Evolutionary conservation across 371 early-diverging fungal genomes (phyloP), one percentile per base, ranked within the genome.

Genomic region (Haplosporangium sp.): DNA sequence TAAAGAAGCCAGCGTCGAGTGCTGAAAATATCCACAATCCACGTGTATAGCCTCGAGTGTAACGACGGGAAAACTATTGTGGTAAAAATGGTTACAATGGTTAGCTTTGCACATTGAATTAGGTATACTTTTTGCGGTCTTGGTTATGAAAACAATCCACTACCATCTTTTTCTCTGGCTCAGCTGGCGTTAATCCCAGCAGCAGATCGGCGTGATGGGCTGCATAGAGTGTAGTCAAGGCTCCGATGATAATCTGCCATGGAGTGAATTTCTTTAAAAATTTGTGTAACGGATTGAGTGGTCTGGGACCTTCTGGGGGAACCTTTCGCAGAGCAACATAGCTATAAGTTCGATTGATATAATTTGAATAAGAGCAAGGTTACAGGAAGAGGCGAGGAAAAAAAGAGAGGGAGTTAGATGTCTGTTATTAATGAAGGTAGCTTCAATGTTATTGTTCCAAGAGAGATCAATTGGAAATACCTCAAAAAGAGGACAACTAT

Each of bases 1-100:
- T 96, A 77, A 96, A 92, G 82, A 97, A 98, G 0, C 98, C 99
- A 3, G 98, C 99, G 76, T 98, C 98, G 37, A 97, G 82, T 2
- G 96, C 95, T 7, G 95, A 95, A 70, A 96, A 74, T 48, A 98
- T 87, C 94, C 96, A 97, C 1, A 97, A 92, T 2, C 96, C 96
- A 27, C 99, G 91, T 75, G 94, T 98, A 84, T 93, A 98, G 82
- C 92, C 95, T 9, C 93, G 90, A 53, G 92, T 95, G 87, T 98
- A 98, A 89, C 96, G 88, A 61, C 71, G 73, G 61, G 79, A 78
- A 69, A 73, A 74, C 78, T 78, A 58, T 34, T 27, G 6, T 38
- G 27, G 27, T 27, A 27, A 27, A 27, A 27, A 27, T 27, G 27
- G 1, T 27, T 27, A 27, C 27, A 27, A 27, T 27, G 27, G 27